Evolutionary conservation across 495 filamentous ascomycete species (phyloP), one percentile per base, ranked within the genome.

Genomic region (Trichoderma virens): DNA sequence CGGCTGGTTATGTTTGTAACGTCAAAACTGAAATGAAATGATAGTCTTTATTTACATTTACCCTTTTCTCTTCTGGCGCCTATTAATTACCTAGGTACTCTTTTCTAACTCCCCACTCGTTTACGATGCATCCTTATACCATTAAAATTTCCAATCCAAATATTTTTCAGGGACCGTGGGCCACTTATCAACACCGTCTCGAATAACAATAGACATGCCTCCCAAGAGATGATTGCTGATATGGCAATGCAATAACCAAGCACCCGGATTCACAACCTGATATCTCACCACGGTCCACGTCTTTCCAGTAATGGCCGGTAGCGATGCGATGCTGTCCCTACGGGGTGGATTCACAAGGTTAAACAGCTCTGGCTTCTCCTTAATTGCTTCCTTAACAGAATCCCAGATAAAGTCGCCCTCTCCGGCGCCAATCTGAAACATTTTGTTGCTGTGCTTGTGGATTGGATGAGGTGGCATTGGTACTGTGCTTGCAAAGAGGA

Each of bases 361-460:
- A 65, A 88, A 87, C 34, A 67, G 79, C 31, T 76, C 64, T 2
- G 78, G 84, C 70, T 67, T 75, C 66, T 39, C 68, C 43, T 76
- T 66, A 51, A 78, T 73, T 0, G 85, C 85, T 60, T 84, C 82
- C 1, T 74, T 79, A 9, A 86, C 82, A 2, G 76, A 74, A 7
- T 72, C 70, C 63, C 77, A 87, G 5, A 72, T 81, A 65, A 82
- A 88, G 0, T 59, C 65, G 0, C 83, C 84, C 0, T 54, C 64
- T 2, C 83, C 84, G 38, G 70, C 64, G 0, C 85, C 85, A 63
- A 87, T 81, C 31, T 81, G 70, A 65, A 79, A 86, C 63, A 76
- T 80, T 64, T 85, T 86, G 70, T 82, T 87, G 25, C 78, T 81
- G 71, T 88, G 85, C 68, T 87, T 87, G 73, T 88, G 85, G 61